Evolutionary conservation across 768 basidiomycete genomes (phyloP), one percentile per base, ranked within the genome.

Genomic region (Collybiopsis confluens): DNA sequence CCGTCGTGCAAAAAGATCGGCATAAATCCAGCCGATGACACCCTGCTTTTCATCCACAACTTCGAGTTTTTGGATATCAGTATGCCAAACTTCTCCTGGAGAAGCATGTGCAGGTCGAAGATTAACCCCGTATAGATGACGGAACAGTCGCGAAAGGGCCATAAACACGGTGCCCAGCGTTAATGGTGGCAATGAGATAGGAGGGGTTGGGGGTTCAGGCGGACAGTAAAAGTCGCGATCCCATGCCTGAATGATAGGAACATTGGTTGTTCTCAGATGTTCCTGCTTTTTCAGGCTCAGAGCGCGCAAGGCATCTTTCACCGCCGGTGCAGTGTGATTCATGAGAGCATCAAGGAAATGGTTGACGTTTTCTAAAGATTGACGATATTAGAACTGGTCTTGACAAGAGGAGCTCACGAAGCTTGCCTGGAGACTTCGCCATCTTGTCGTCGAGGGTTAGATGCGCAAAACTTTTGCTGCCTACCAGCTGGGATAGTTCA

Each of bases 151-250:
- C 1, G 94, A 95, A n/a, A 98, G 75, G 4, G 89, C 95, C 78
- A 88, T 86, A 64, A 98, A 87, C 59, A 90, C 86, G 7, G 88
- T 89, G n/a, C 97, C 97, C 18, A 92, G 79, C 2, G 92, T 93
- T 57, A 92, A 77, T 26, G 84, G 78, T 26, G 85, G 83, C 56
- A 92, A 71, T 56, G 89, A 70, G 67, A 88, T 73, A 53, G 88
- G 82, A 24, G 92, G 88, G 11, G 85, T 80, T 26, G 86, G 85
- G 10, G 84, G 81, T 67, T 90, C 85, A 3, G 85, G 85, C 1
- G 88, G 87, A 54, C 91, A 88, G 68, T 93, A 98, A 65, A 86
- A 96, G 60, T 98, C 95, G 59, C 94, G 80, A 70, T 98, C 97
- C 97, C 97, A 99, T n/a, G 93, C 86, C 58, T 96, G 82, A 47